Base-by-base conservation (phyloP, 1,284 basidiomycete genomes). In the Sporisorium iseilematis-ciliati region DNA sequence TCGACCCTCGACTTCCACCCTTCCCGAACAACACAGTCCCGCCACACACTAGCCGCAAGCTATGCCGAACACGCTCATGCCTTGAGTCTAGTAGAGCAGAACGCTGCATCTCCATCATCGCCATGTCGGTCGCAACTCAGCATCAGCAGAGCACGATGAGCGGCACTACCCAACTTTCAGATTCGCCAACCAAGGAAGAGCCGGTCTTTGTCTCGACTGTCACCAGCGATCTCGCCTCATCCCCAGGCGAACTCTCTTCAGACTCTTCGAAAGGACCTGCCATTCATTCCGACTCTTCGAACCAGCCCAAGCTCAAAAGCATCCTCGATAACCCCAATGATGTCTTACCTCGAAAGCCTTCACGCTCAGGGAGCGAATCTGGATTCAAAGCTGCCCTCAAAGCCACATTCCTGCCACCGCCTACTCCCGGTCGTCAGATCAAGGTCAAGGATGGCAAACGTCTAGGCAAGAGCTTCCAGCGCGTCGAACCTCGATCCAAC, bases 261-360 rank as follows among this genome's bases (percentile, higher is more conserved):
- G 45, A 66, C 42, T 67, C 70, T n/a, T 64, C 60, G 11, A 46
- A 14, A 14, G 38, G 25, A n/a, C 26, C 35, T 26, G 21, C 35
- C 23, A 54, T 63, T 45, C 52, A 33, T 16, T 62, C 60, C 2
- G 57, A 59, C 29, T 18, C 14, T 23, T 56, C 61, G 7, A 45
- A 41, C 8, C 49, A 64, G 45, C 59, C 68, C 58, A 69, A 75
- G 49, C 52, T 65, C 41, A 72, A 67, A 48, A 59, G 63, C 46
- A 81, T 81, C 65, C 77, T 81, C 31, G 65, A 67, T 45, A 81
- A 81, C 42, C 51, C 75, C n/a, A 63, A 79, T 62, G 75, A 79
- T 35, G 66, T 62, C 2, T 21, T 66, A 8, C 71, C 77, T 10
- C 42, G 55, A 43, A 68, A 65, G n/a, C 2, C 50, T 7, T 60